These are phyloP conservation scores for Magnolia sinica DNA, from an alignment of 164 flowering plant species.

Conservation along the genomic window DNA sequence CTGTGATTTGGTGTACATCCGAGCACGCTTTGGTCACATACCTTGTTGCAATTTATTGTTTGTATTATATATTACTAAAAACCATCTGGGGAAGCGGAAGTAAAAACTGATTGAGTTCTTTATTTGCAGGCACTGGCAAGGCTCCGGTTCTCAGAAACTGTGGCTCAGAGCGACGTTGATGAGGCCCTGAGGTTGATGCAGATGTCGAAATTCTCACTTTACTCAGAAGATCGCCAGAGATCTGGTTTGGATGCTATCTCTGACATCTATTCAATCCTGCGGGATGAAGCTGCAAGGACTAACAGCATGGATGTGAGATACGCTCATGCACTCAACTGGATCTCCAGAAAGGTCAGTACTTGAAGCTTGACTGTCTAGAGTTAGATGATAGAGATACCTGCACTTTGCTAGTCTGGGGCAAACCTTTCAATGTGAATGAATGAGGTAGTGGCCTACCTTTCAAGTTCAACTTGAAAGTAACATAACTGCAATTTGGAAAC, in stretches of 20 bases:
- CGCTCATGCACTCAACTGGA: slow-evolving; percentile 94
- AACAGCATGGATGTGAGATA: slow-evolving; percentile 76
- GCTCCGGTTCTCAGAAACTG: slow-evolving; percentile 84
- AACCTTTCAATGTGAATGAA: background rate
- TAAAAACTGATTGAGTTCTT: background rate
- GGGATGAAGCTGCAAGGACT: slow-evolving; percentile 93
- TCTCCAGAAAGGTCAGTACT: slow-evolving; percentile 84
- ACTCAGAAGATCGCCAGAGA: slow-evolving; percentile 87
- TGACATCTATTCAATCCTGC: slow-evolving; percentile 84
- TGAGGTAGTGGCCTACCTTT: too few species aligned
- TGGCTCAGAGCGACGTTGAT: slow-evolving; percentile 98
- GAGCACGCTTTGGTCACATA: background rate
- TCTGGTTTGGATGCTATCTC: slow-evolving; percentile 98
- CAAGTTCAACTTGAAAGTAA: too few species aligned
- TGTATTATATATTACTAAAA: too few species aligned
- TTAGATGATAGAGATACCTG: background rate
- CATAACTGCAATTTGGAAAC: too few species aligned
- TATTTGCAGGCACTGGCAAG: slow-evolving; percentile 84
- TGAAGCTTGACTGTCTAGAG: background rate
- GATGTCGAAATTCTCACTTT: slow-evolving; percentile 96
- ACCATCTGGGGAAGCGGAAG: background rate
- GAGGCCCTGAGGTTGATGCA: slow-evolving; percentile 97
- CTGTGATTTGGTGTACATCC: background rate
- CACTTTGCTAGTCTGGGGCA: background rate
- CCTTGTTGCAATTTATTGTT: background rate